These are phyloP conservation scores for Penicillium salamii DNA, from an alignment of 495 filamentous ascomycete species.

Conservation along the genomic window DNA sequence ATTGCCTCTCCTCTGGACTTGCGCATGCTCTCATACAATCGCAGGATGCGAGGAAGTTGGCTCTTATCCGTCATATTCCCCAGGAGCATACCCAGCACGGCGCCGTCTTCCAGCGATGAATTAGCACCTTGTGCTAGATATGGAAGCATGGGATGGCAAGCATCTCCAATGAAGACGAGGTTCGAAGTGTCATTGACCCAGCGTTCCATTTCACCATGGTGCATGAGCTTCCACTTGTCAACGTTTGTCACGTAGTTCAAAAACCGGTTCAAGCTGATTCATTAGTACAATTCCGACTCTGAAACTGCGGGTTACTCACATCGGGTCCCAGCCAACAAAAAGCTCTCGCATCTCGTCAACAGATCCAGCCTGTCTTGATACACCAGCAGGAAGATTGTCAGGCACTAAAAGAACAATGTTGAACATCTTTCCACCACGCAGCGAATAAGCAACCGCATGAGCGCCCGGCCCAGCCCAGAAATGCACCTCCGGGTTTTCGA, in stretches of 20 bases:
- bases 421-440: constrained; percentile 58
- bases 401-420: constrained; percentile 70
- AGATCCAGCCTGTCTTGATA: constrained; percentile 52
- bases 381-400: constrained; percentile 60
- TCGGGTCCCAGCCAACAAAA: constrained; percentile 59
- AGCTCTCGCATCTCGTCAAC: constrained; percentile 64
- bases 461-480: constrained; percentile 69
- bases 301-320: constrained; percentile 22
- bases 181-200: constrained; percentile 39
- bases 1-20: constrained; percentile 59
- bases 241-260: constrained; percentile 32
- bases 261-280: constrained; percentile 30
- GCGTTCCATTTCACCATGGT: constrained; percentile 40
- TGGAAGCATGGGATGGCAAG: constrained; percentile 67
- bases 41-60: constrained; percentile 48
- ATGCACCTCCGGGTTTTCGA: constrained; percentile 56
- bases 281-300: constrained; percentile 1
- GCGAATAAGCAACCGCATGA: constrained; percentile 64
- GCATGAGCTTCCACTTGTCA: constrained; percentile 66
- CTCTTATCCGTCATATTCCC: constrained; percentile 33
- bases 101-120: constrained; percentile 51
- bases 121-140: constrained; percentile 61
- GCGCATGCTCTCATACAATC: constrained; percentile 57
- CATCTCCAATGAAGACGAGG: constrained; percentile 52
- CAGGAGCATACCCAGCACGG: constrained; percentile 45